phyloP scores from a whole-genome alignment of 1,139 yeast genomes.

The Hyphopichia pseudoburtonii region DNA sequence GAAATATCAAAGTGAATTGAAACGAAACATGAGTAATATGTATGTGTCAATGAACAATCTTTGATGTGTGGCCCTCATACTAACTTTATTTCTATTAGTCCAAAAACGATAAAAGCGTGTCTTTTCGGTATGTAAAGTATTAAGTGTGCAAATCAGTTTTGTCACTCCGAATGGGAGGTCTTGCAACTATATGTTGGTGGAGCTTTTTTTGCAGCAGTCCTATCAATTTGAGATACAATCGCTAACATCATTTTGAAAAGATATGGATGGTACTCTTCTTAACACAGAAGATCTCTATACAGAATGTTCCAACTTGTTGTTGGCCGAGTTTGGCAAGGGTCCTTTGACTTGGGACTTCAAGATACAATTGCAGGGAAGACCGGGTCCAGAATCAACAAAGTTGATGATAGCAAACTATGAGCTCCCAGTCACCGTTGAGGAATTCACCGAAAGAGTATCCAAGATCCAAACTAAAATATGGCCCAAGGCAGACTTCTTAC shows the following conservation, averaged over 20 bases:
- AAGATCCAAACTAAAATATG: slow-evolving; percentile 60
- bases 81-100: slow-evolving; percentile 2
- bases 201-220: no score
- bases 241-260: no score
- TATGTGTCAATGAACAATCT: not conserved
- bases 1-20: no score
- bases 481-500: slow-evolving; percentile 65
- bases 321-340: slow-evolving; percentile 69
- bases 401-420: slow-evolving; percentile 66
- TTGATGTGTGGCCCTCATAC: not conserved
- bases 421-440: slow-evolving; percentile 66
- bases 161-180: no score
- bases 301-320: slow-evolving; percentile 62
- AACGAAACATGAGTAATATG: no score
- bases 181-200: no score
- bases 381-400: slow-evolving; percentile 68
- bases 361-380: slow-evolving; percentile 83
- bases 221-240: no score
- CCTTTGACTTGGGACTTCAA: slow-evolving; percentile 89
- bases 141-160: no score
- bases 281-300: slow-evolving; percentile 93
- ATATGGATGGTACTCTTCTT: slow-evolving; percentile 93
- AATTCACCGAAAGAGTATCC: slow-evolving; percentile 51
- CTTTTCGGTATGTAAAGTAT: slow-evolving; percentile 62
- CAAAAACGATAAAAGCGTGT: slow-evolving; percentile 63